Base-by-base conservation (phyloP, 1,139 yeast genomes). In the Meyerozyma guilliermondii region DNA sequence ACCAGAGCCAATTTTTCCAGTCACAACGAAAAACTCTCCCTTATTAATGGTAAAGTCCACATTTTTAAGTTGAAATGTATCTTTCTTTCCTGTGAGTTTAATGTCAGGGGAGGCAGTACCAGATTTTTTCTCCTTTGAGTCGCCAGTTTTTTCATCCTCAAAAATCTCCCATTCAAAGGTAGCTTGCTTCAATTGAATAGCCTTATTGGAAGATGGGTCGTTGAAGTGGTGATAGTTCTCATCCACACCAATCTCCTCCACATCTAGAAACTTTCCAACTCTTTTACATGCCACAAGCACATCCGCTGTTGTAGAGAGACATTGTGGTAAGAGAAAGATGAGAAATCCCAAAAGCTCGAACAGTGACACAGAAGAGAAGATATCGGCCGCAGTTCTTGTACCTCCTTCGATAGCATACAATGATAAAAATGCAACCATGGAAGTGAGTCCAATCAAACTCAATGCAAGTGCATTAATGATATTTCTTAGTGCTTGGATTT, bases 361-460 rank as follows among this genome's bases (percentile, higher is more conserved):
- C 44, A 87, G 71, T 0, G 94, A 76, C 42, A 89, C 68, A 10
- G 96, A 83, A 0, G 96, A 78, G 57, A 89, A 89, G n/a, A 88
- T 80, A 29, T 75, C 66, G 2, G 88, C 91, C 1, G 95, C 83
- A 46, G 72, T 70, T 49, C 79, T 72, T n/a, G 55, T 55, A 20
- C 69, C 62, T 38, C 73, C 65, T 49, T 48, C 54, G 5, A 81
- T 63, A 35, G 75, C 80, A 51, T 82, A 83, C 50, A 86, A 65
- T 0, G 81, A 82, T 50, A 88, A 76, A 56, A 88, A 89, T 0
- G 96, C 76, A 2, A 81, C 70, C 76, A 85, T 72, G 3, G 94
- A 83, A 1, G 91, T 79, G 47, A 86, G 60, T 16, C 77, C 71
- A 0, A 94, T 83, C 42, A 86, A 69, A 3, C 83, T 71, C 55